Base-by-base conservation (phyloP, 73 alveolate genomes). In the Uronychia setigera region DNA sequence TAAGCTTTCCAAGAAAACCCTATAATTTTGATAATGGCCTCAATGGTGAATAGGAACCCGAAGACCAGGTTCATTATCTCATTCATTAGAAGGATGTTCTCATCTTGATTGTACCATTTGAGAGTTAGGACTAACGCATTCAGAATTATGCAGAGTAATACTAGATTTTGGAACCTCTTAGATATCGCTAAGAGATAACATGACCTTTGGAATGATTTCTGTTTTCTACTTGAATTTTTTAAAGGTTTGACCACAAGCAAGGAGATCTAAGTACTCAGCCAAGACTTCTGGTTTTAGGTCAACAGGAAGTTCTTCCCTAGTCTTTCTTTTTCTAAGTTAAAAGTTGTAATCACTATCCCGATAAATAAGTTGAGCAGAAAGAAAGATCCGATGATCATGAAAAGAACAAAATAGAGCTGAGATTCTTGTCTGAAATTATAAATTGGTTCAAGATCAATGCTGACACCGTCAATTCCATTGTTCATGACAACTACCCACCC, bases 1-100 rank as follows among this genome's bases (percentile, higher is more conserved):
- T 97, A 97, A 26, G 94, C 98, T 9, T 59, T 33, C 25, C 77
- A 80, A 0, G 98, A 97, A 80, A 91, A 89, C 11, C 98, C 99
- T 25, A 93, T 77, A 0, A 96, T 75, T 83, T 96, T 96, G 0
- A 97, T 32, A 31, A 96, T 88, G n/a, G 97, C 95, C 86, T 97
- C 99, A 25, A 83, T 59, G 26, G 94, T 87, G 85, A 97, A 97
- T 25, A 96, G 87, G 28, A 93, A 92, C 25, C 97, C 90, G 78
- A 97, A 97, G 59, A 93, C 34, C 84, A 82, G 87, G 82, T 95
- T 93, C 11, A 87, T 89, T 29, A 83, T 78, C 33, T 87, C 92
- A 58, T 90, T 85, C 46, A 85, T 88, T 58, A 77, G 35, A 74
- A 85, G 83, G 25, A 81, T 27, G 1, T 28, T 33, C 5, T 0